phyloP scores from a whole-genome alignment of 2,329 filamentous ascomycete genomes.

The Lasiodiplodia hormozganensis region DNA sequence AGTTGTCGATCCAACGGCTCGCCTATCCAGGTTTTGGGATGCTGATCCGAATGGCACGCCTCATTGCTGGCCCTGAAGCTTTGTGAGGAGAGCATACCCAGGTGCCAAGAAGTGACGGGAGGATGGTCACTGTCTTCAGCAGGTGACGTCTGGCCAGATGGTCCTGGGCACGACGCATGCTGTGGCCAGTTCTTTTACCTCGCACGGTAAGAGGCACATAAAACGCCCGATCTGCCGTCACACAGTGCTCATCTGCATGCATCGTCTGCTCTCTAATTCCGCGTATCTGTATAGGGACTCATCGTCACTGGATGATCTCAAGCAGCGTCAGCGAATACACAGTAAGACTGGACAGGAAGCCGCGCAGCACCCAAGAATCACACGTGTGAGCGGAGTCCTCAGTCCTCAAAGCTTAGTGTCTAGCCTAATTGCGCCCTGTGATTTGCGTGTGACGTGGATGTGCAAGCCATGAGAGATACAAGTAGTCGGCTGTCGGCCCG shows the following conservation, averaged over 20 bases:
- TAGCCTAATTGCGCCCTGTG: constrained; percentile 4
- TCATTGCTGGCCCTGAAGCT: background rate
- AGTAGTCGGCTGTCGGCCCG: background rate
- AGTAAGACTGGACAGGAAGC: background rate
- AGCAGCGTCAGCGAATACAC: background rate
- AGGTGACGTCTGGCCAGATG: constrained; percentile 2
- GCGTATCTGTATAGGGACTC: background rate
- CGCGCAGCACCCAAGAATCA: background rate
- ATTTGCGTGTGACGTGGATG: background rate
- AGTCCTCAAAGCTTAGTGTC: constrained; percentile 13
- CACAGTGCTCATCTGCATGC: background rate
- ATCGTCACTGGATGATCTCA: background rate
- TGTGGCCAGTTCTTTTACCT: constrained; percentile 1
- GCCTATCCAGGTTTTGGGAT: background rate
- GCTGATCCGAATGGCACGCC: background rate
- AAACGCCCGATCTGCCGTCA: constrained; percentile 4
- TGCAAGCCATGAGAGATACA: background rate
- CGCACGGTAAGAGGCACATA: background rate
- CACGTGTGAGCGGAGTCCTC: background rate
- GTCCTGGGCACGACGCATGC: constrained; percentile 1
- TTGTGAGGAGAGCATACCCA: background rate
- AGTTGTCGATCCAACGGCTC: background rate
- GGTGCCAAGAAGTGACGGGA: background rate
- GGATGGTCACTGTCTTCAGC: background rate
- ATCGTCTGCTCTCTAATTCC: background rate